A percentile compares a stretch with the other conserved stretches of the same genome.
These are phyloP conservation scores for Piedraia hortae DNA, from an alignment of 2,329 filamentous ascomycete genomes.

Conservation along the genomic window DNA sequence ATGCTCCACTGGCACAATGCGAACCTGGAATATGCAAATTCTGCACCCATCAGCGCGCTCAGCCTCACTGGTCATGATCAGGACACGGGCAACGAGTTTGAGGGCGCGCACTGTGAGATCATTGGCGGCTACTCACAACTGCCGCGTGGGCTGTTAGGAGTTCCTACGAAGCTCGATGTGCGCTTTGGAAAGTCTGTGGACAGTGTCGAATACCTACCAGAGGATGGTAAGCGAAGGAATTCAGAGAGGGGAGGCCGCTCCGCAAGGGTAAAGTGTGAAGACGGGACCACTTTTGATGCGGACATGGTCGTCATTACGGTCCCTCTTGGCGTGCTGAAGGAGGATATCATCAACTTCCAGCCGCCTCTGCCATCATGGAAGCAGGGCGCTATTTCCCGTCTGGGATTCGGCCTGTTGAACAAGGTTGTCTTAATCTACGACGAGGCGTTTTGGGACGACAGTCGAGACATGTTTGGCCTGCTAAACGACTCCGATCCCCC, in stretches of 20 bases:
- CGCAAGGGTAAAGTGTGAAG: conserved; percentile 43
- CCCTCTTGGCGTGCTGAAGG: conserved; percentile 73
- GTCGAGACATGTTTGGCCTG: conserved; percentile 80
- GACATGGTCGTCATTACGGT: conserved; percentile 78
- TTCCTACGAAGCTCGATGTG: conserved; percentile 51
- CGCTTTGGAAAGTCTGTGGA: conserved; percentile 45
- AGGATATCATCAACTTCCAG: conserved; percentile 57
- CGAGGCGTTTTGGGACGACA: conserved; percentile 67
- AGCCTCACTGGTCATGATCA: conserved; percentile 89
- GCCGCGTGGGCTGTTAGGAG: conserved; percentile 57
- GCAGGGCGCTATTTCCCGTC: conserved; percentile 43
- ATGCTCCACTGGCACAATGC: conserved; percentile 96
- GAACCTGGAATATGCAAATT: conserved; percentile 93
- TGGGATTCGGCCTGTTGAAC: conserved; percentile 85
- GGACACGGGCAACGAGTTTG: conserved; percentile 91
- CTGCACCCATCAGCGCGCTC: conserved; percentile 58
- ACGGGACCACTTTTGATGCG: conserved; percentile 52
- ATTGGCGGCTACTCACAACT: conserved; percentile 84
- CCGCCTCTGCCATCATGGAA: conserved; percentile 80
- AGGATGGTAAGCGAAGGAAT: conserved; percentile 4
- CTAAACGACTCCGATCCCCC: conserved; percentile 44
- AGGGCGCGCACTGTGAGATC: conserved; percentile 79
- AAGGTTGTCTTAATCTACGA: conserved; percentile 85
- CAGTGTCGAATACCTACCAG: conserved; percentile 33
- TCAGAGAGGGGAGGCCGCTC: no score